These are phyloP conservation scores for Colletotrichum tropicicola DNA, from an alignment of 2,329 filamentous ascomycete species.

Conservation along the genomic window DNA sequence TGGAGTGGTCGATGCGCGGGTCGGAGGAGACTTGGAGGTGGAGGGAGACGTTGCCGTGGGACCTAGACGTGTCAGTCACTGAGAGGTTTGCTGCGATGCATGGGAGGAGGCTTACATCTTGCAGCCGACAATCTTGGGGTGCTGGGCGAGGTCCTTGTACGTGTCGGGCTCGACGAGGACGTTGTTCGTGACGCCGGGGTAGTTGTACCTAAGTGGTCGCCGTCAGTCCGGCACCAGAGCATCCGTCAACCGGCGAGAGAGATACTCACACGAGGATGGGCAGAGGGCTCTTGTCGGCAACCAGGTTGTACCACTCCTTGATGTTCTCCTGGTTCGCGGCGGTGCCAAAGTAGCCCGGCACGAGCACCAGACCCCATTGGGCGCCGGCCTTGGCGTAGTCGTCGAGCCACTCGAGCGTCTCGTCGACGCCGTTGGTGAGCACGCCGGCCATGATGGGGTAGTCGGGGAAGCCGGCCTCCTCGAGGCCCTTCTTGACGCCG, in stretches of 20 bases:
- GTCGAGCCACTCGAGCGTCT: slow-evolving; percentile 63
- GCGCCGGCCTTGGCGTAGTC: slow-evolving; percentile 66
- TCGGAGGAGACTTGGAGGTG: slow-evolving; percentile 70
- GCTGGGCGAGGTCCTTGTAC: slow-evolving; percentile 64
- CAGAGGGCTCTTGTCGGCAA: slow-evolving; percentile 68
- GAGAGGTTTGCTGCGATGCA: accelerated
- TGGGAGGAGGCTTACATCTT: slow-evolving; percentile 56
- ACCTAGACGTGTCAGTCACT: slow-evolving; percentile 42
- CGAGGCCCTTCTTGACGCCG: slow-evolving; percentile 61
- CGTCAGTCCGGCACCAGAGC: not conserved
- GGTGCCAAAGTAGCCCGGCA: slow-evolving; percentile 71
- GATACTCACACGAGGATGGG: slow-evolving; percentile 66
- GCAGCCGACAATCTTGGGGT: slow-evolving; percentile 74
- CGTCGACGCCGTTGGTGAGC: slow-evolving; percentile 62
- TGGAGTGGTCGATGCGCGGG: slow-evolving; percentile 66
- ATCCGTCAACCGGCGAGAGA: not conserved
- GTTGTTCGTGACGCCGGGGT: slow-evolving; percentile 73
- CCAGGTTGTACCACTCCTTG: slow-evolving; percentile 66
- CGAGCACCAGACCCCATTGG: slow-evolving; percentile 69
- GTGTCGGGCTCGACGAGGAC: slow-evolving; percentile 66
- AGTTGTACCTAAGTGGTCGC: slow-evolving; percentile 55
- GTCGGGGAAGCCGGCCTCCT: slow-evolving; percentile 63
- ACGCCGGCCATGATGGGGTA: slow-evolving; percentile 65
- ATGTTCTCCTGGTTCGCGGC: slow-evolving; percentile 67
- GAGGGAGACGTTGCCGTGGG: slow-evolving; percentile 71